These are phyloP conservation scores for Agaricus blazei DNA, from an alignment of 768 basidiomycete genomes.

Conservation along the genomic window DNA sequence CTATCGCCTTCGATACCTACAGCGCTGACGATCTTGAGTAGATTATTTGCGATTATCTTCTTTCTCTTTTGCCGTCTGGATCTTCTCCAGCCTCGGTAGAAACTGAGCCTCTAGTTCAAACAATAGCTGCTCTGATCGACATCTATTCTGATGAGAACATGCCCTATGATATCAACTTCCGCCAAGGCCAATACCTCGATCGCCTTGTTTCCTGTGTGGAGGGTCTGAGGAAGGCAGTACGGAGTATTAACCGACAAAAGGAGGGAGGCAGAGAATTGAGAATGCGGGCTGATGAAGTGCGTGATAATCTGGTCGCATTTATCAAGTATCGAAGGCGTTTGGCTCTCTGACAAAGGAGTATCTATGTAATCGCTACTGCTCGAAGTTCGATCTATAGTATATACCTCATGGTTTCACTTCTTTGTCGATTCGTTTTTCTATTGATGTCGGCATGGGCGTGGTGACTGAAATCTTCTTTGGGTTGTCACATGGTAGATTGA, in stretches of 20 bases:
- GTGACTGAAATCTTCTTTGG: neutral
- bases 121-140: conserved; percentile 80
- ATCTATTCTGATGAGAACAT: conserved; percentile 87
- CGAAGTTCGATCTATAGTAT: too few relatives aligned
- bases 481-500: neutral
- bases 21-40: conserved; percentile 18
- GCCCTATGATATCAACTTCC: conserved; percentile 80
- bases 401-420: too few relatives aligned
- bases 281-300: conserved; percentile 67
- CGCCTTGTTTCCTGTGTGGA: conserved; percentile 56
- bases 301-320: conserved; percentile 73
- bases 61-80: conserved; percentile 54
- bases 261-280: conserved; percentile 62
- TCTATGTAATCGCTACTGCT: too few relatives aligned
- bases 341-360: conserved; percentile 24
- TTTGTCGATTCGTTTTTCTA: too few relatives aligned
- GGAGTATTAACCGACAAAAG: conserved; percentile 61
- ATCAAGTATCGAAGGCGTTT: conserved; percentile 66
- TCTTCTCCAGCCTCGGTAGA: conserved; percentile 35
- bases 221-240: conserved; percentile 56
- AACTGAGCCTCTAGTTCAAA: conserved; percentile 72
- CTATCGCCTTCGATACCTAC: neutral
- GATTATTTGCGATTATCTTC: conserved; percentile 60
- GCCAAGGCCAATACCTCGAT: conserved; percentile 51
- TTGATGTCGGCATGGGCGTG: too few relatives aligned